Evolutionary conservation across 768 basidiomycete genomes (phyloP).

Genomic region (Boletus subcaerulescens): DNA sequence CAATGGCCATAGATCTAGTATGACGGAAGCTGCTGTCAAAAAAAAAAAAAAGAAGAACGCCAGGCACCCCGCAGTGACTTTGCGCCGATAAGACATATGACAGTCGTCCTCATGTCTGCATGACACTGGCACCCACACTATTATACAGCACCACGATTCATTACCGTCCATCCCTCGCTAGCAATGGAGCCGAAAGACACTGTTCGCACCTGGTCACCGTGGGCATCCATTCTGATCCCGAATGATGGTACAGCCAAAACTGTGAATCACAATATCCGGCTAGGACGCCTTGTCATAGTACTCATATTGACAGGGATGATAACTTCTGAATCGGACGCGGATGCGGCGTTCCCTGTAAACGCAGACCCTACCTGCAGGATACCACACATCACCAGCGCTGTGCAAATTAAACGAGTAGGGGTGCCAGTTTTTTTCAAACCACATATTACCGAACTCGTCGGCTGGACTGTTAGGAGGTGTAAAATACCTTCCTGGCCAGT

Average conservation of each 20-base stretch:
- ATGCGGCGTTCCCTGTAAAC: slow-evolving; percentile 5
- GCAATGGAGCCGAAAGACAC: slow-evolving; percentile 8
- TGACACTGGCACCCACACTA: background rate
- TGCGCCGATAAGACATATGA: slow-evolving; percentile 5
- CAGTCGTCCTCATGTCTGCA: slow-evolving; percentile 1
- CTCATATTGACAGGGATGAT: no score
- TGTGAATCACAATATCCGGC: no score
- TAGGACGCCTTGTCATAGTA: no score
- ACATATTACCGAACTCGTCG: slow-evolving; percentile 5
- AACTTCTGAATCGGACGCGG: background rate
- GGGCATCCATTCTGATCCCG: background rate
- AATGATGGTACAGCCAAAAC: no score
- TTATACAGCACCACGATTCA: slow-evolving; percentile 12
- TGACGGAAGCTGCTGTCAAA: background rate
- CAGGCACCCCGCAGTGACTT: background rate
- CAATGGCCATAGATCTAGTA: background rate
- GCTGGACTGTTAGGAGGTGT: background rate
- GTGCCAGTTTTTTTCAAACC: slow-evolving; percentile 2
- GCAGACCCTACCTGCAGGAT: slow-evolving; percentile 3
- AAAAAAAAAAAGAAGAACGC: background rate
- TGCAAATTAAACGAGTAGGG: slow-evolving; percentile 7
- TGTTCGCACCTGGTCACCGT: background rate
- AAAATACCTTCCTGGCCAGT: background rate
- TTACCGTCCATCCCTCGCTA: slow-evolving; percentile 16
- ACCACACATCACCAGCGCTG: slow-evolving; percentile 3